Evolutionary conservation across 441 rosid species (phyloP).

Genomic region (Gossypium davidsonii): DNA sequence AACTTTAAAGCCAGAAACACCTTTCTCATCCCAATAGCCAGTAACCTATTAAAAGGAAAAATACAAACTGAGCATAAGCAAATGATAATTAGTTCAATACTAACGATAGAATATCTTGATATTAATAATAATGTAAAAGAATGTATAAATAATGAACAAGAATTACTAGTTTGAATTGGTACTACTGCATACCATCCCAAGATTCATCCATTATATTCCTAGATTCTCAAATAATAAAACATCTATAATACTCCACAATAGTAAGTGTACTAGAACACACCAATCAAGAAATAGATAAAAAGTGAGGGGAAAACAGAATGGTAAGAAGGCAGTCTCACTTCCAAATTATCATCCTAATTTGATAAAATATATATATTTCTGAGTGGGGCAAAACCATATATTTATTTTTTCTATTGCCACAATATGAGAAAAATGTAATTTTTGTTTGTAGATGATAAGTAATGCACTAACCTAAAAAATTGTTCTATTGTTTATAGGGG

Average conservation of each 20-base stretch:
- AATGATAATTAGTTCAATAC: not conserved
- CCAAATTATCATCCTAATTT: not conserved
- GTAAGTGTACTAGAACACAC: not conserved
- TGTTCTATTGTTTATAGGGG: not conserved
- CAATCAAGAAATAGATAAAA: not conserved
- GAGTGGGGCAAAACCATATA: not conserved
- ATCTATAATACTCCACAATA: not conserved
- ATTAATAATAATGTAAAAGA: not conserved
- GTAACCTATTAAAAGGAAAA: slow-evolving; percentile 26
- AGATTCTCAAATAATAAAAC: not conserved
- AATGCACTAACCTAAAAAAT: not conserved
- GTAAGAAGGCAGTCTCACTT: not conserved
- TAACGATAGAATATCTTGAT: slow-evolving; percentile 1
- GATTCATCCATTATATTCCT: not conserved
- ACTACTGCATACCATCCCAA: not conserved
- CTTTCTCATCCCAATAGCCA: slow-evolving; percentile 26
- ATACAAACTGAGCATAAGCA: not conserved
- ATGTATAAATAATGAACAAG: not conserved
- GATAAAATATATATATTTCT: not conserved
- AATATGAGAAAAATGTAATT: not conserved
- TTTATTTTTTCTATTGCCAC: not conserved
- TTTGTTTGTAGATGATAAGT: not conserved
- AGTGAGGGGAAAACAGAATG: not conserved
- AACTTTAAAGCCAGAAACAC: slow-evolving; percentile 31
- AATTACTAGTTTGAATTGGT: not conserved